A percentile compares a stretch with the other conserved stretches of the same genome.
Evolutionary conservation across 75 land plant species (phyloP).

Genomic region (Picea sitchensis): DNA sequence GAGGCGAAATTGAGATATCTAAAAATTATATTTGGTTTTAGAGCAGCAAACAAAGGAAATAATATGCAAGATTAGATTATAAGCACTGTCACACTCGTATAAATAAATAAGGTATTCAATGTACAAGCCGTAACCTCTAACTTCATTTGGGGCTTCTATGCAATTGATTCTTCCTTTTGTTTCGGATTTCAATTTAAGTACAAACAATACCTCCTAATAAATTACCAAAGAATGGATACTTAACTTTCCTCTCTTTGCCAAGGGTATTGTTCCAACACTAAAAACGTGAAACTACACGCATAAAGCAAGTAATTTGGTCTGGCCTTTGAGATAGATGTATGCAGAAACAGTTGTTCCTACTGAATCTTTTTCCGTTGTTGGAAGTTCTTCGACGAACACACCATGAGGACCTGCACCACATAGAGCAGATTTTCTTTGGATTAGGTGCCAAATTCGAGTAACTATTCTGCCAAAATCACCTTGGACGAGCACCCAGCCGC

Average conservation of each 20-base stretch:
- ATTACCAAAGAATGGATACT: no score
- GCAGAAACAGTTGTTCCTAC: background rate
- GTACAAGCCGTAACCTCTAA: background rate
- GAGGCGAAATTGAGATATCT: background rate
- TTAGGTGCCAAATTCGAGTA: background rate
- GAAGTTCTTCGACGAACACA: no score
- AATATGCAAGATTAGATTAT: background rate
- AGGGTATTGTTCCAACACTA: background rate
- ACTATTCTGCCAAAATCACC: no score
- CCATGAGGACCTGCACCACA: no score
- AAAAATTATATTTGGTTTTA: background rate
- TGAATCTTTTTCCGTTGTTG: no score
- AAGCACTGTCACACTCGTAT: background rate
- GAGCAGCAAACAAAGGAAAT: background rate
- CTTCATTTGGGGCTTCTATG: no score
- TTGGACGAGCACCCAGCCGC: no score
- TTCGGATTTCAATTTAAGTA: no score
- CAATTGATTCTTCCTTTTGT: no score
- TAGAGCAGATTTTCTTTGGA: background rate
- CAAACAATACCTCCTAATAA: no score
- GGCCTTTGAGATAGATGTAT: background rate
- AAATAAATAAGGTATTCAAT: background rate
- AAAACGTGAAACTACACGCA: background rate
- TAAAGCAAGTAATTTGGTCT: background rate
- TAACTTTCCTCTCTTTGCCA: background rate